A percentile compares a stretch with the other conserved stretches of the same genome.
phyloP scores from a whole-genome alignment of 2,329 filamentous ascomycete species.

The Cryphonectria nitschkei region DNA sequence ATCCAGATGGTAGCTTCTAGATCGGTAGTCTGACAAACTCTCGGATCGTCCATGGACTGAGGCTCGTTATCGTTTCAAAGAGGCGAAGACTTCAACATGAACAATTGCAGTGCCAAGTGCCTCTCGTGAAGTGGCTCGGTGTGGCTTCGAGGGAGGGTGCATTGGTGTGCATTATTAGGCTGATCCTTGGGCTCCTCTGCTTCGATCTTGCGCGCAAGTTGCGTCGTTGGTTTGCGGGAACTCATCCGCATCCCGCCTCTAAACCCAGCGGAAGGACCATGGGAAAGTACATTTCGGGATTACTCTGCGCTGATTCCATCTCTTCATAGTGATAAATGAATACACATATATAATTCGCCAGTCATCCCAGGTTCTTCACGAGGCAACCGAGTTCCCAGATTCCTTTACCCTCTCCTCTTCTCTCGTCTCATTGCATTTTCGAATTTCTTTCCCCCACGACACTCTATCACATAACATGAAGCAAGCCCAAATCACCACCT shows the following conservation, averaged over 20 bases:
- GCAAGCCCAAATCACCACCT: conserved; percentile 13
- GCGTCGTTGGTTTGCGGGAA: background rate
- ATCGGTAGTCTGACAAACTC: background rate
- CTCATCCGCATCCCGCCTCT: background rate
- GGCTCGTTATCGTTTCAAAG: background rate
- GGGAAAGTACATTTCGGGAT: background rate
- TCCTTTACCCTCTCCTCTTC: background rate
- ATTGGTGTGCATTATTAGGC: background rate
- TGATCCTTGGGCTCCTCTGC: background rate
- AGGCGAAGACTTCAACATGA: background rate
- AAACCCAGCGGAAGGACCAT: background rate
- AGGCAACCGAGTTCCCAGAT: background rate
- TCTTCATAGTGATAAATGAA: background rate
- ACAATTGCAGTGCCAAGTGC: background rate
- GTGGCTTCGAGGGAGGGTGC: background rate
- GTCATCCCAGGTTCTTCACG: background rate
- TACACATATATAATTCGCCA: background rate
- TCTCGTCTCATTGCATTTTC: too few species aligned
- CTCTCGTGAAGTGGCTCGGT: background rate
- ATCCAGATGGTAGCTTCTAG: background rate
- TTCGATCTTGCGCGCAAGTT: background rate
- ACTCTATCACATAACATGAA: background rate
- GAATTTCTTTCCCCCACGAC: background rate
- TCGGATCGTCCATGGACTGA: background rate
- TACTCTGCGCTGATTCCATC: background rate